Evolutionary conservation across 352 stramenopile species (phyloP), one percentile per base, ranked within the genome.

Genomic region (Phytophthora macrochlamydospora): DNA sequence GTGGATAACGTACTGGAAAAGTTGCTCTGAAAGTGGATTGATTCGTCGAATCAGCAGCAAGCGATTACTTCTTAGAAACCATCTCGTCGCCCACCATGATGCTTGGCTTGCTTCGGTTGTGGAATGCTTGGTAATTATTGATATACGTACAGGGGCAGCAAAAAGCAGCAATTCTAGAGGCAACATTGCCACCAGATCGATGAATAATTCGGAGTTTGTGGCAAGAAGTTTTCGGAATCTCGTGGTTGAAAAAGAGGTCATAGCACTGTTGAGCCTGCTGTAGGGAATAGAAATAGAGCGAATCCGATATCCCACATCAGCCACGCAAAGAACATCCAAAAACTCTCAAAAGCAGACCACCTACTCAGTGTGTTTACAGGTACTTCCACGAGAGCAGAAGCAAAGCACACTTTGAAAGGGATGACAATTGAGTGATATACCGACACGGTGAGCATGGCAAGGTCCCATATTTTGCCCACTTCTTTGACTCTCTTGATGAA

Each of bases 1-100:
- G 70, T 90, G 86, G 3, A 93, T 59, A 0, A 72, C 29, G 50
- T 74, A 89, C 71, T 93, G 84, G 30, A 91, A 76, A 9, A 90
- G 49, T 18, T 70, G 72, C 30, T 90, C 80, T 0, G 70, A 78
- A 0, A 91, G 66, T 4, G 73, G 44, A 1, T 74, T 46, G n/a
- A 90, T 71, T 24, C 77, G 81, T 13, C 59, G 51, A 3, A 75
- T 50, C 29, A 84, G 56, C 2, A 92, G 14, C 13, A 89, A 31
- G 13, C 84, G 85, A 62, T 91, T 91, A n/a, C 87, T 65, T 4
- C 82, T 76, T 2, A 91, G 51, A n/a, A 86, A 74, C 49, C 70
- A 82, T 0, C 88, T 44, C 6, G 62, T 52, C 29, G 65, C 38
- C 82, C 84, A 91, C 45, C 37, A 79, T 1, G 45, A 62, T 11